These are phyloP conservation scores for Starmerella floricola DNA, from an alignment of 805 yeast species.

Conservation along the genomic window DNA sequence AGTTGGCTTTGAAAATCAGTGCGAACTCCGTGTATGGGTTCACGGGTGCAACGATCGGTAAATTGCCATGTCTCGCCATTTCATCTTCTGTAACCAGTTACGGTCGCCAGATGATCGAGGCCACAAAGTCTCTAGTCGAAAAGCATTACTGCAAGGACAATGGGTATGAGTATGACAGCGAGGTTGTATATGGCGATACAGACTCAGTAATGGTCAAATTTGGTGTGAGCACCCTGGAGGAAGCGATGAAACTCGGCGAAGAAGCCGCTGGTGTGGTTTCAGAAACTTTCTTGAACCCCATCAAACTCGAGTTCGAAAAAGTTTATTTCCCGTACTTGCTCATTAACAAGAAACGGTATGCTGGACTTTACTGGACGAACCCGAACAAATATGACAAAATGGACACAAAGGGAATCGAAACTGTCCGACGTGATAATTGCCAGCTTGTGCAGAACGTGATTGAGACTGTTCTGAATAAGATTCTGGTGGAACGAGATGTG, in stretches of 20 bases:
- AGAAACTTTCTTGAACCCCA: constrained; percentile 63
- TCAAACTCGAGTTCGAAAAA: constrained; percentile 90
- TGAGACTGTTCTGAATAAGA: constrained; percentile 74
- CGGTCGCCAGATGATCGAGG: constrained; percentile 94
- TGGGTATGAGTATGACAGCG: constrained; percentile 74
- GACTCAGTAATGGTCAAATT: constrained; percentile 99
- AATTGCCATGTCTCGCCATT: constrained; percentile 89
- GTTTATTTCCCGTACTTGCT: constrained; percentile 89
- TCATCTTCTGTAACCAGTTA: constrained; percentile 92
- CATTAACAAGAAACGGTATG: constrained; percentile 92
- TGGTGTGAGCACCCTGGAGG: constrained; percentile 66
- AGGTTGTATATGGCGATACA: constrained; percentile 95
- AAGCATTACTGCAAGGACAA: constrained; percentile 64
- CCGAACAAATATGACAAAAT: constrained; percentile 88
- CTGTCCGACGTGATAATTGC: constrained; percentile 96
- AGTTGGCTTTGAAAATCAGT: constrained; percentile 86
- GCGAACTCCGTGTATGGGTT: constrained; percentile 98
- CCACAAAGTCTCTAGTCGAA: constrained; percentile 77
- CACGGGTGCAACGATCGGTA: constrained; percentile 98
- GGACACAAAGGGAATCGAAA: constrained; percentile 97
- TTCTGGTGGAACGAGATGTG: constrained; percentile 79
- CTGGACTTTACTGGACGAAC: constrained; percentile 92
- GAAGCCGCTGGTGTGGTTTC: constrained; percentile 91
- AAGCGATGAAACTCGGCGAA: constrained; percentile 83
- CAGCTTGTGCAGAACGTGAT: constrained; percentile 87